A percentile compares a stretch with the other conserved stretches of the same genome.
Conservation (phyloP, 495 filamentous ascomycete genomes). For the Terfezia claveryi region DNA sequence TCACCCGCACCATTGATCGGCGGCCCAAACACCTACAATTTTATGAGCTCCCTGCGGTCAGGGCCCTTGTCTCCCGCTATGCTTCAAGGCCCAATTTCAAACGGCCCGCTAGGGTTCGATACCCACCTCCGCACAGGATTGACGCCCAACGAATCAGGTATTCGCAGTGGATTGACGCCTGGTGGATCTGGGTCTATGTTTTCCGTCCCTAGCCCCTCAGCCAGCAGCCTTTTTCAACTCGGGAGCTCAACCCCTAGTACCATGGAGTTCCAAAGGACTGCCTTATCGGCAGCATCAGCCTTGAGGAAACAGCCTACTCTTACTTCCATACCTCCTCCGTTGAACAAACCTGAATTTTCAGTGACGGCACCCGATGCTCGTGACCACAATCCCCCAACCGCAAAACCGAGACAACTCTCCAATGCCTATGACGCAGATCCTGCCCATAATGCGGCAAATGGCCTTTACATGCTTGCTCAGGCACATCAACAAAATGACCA, state of each 20-base stretch:
- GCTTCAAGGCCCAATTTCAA: constrained; percentile 66
- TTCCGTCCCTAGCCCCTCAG: constrained; percentile 68
- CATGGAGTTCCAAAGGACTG: constrained; percentile 85
- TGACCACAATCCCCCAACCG: constrained; percentile 20
- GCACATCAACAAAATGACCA: constrained; percentile 32
- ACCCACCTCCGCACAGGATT: constrained; percentile 53
- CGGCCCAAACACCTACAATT: constrained; percentile 46
- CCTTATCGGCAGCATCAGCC: constrained; percentile 38
- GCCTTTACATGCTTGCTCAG: constrained; percentile 75
- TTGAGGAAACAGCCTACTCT: constrained; percentile 9
- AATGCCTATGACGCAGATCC: constrained; percentile 15
- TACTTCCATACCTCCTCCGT: neutral
- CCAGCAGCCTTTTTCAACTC: constrained; percentile 55
- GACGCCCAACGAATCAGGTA: constrained; percentile 89
- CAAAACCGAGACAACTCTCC: constrained; percentile 10
- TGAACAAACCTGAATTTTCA: constrained; percentile 18
- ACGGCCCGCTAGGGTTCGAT: constrained; percentile 29
- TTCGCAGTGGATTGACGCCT: constrained; percentile 79
- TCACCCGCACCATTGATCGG: constrained; percentile 67
- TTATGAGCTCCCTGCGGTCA: constrained; percentile 63
- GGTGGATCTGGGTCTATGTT: constrained; percentile 97
- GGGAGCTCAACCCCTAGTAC: constrained; percentile 62
- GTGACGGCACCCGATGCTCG: neutral
- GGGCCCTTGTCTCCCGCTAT: constrained; percentile 93
- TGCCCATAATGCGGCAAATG: constrained; percentile 83